Percentiles rank a stretch among this genome's conserved stretches.
Conservation (phyloP, 2,329 filamentous ascomycete species). For the Aspergillus ustus region DNA sequence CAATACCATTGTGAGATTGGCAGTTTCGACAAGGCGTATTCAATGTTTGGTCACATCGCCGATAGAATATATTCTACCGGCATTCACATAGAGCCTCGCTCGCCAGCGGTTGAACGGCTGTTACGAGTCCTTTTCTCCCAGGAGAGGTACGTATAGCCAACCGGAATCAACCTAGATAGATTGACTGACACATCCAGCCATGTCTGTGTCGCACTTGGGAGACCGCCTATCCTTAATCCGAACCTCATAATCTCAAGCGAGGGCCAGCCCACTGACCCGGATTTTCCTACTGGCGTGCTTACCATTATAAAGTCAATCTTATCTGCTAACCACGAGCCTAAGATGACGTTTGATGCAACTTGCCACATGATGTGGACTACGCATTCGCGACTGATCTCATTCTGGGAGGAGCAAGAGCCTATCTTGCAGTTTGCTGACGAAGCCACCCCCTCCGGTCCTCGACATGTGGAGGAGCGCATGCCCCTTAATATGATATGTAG, state of each 20-base stretch:
- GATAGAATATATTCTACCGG: background rate
- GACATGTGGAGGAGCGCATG: background rate
- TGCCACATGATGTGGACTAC: background rate
- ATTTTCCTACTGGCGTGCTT: background rate
- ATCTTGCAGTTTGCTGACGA: background rate
- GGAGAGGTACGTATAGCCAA: background rate
- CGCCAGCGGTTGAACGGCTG: background rate
- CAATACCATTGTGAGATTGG: conserved; percentile 2
- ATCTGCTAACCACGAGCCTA: background rate
- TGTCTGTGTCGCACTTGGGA: conserved; percentile 4
- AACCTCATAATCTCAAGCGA: background rate
- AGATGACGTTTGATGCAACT: background rate
- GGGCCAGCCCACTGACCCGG: background rate
- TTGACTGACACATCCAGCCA: background rate
- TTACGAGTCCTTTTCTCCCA: background rate
- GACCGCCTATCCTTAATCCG: background rate
- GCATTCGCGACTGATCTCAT: background rate
- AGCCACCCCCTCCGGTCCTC: background rate
- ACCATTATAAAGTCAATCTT: background rate
- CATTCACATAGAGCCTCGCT: background rate
- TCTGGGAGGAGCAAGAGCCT: conserved; percentile 1
- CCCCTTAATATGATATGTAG: background rate
- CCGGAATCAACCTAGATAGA: background rate
- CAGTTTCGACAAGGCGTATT: conserved; percentile 7
- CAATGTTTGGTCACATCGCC: background rate